Conservation (phyloP, 352 stramenopile species). For the Sclerospora graminicola region DNA sequence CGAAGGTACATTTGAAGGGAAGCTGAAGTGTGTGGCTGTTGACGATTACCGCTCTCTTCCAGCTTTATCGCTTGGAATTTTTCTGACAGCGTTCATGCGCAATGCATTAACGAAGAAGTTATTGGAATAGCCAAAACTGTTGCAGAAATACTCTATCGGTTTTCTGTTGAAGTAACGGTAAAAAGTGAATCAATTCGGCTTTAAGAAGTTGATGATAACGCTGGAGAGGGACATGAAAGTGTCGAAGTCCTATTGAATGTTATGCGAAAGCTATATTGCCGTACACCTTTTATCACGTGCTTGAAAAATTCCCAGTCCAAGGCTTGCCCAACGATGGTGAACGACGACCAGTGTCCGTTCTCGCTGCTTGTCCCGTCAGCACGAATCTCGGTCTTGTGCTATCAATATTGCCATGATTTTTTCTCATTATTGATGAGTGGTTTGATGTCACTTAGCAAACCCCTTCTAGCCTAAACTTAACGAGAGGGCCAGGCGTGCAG, state of each 20-base stretch:
- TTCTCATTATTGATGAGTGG: slow-evolving; percentile 30
- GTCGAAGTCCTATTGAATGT: slow-evolving; percentile 1
- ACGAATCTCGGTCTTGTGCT: not conserved
- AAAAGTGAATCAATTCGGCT: slow-evolving; percentile 50
- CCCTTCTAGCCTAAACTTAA: slow-evolving; percentile 22
- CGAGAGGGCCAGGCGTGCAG: slow-evolving; percentile 3
- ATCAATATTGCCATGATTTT: slow-evolving; percentile 13
- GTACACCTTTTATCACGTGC: slow-evolving; percentile 1
- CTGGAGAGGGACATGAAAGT: not conserved
- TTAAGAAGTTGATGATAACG: slow-evolving; percentile 10
- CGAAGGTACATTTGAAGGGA: slow-evolving; percentile 9
- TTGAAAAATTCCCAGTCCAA: not conserved
- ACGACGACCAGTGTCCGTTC: not conserved
- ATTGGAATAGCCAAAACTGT: slow-evolving; percentile 28
- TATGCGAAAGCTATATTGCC: slow-evolving; percentile 13
- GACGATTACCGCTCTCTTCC: slow-evolving; percentile 30
- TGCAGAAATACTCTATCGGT: slow-evolving; percentile 10
- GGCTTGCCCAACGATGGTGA: not conserved
- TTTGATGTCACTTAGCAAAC: slow-evolving; percentile 25
- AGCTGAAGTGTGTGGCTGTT: slow-evolving; percentile 18
- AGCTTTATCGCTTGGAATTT: slow-evolving; percentile 12
- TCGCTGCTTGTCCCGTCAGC: no score
- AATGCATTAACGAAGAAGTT: slow-evolving; percentile 17
- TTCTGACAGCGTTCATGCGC: slow-evolving; percentile 14
- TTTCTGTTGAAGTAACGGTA: slow-evolving; percentile 29